Base-by-base conservation (phyloP, 345 rosid species). In the Salix suchowensis region DNA sequence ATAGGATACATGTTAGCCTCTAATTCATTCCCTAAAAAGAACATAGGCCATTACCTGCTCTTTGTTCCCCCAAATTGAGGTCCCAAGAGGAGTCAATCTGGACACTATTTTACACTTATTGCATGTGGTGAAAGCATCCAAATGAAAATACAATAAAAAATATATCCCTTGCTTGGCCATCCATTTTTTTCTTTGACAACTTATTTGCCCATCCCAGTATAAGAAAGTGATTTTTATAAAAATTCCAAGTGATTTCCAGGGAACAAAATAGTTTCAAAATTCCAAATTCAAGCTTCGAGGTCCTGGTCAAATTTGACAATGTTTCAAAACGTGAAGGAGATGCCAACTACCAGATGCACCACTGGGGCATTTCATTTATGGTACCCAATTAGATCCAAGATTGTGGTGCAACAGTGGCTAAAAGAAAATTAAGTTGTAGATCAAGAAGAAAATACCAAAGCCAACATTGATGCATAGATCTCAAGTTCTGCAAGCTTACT, bases 401-500 rank as follows among this genome's bases (percentile, higher is more conserved):
- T 74, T 30, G 30, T 6, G 46, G 68, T 48, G 50, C 36, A 5
- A 30, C 6, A 37, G 15, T 46, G 72, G 55, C n/a, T n/a, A 34
- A 65, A 48, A 44, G 11, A 58, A 18, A 18, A 44, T 21, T 44
- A 42, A 44, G 67, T 23, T 39, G 67, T 36, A 73, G 54, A 60
- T 58, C 60, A 8, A 21, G 32, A 70, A 36, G 61, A 46, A 1
- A 76, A 18, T 16, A 50, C 5, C 16, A 46, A 13, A 46, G 52
- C 52, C 52, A 46, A 15, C 5, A 15, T 3, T 14, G 52, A 46
- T 46, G 18, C 42, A 71, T 55, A 50, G 44, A 62, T 62, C 6
- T 2, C 10, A 69, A 61, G 40, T n/a, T 68, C 70, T 26, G 1
- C n/a, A 26, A 21, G 77, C 79, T 86, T 86, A 79, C 98, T 87